These are phyloP conservation scores for Polychytrium aggregatum DNA, from an alignment of 192 early-diverging fungal species.

Conservation along the genomic window DNA sequence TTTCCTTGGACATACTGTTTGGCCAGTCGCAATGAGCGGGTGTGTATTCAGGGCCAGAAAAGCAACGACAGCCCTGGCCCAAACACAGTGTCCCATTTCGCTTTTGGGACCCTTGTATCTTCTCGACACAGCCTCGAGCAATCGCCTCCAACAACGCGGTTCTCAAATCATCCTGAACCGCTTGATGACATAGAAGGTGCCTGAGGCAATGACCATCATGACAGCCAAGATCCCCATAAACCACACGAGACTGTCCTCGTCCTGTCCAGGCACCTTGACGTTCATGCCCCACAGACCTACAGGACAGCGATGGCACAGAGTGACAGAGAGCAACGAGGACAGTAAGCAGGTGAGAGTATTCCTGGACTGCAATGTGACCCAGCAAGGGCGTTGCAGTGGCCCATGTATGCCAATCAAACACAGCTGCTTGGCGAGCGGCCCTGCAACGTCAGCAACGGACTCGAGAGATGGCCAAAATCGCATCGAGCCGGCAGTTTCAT, in stretches of 20 bases:
- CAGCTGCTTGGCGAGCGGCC: no score
- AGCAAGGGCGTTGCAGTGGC: background rate
- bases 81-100: no score
- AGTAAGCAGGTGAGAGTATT: background rate
- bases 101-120: no score
- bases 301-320: background rate
- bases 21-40: no score
- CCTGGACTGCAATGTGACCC: background rate
- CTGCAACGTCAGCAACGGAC: background rate
- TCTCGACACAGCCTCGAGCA: no score
- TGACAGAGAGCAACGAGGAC: background rate
- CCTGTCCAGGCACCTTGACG: slow-evolving; percentile 33
- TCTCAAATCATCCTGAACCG: slow-evolving; percentile 8
- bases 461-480: no score
- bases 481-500: no score
- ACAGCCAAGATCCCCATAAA: slow-evolving; percentile 24
- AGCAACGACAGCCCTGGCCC: no score
- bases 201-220: slow-evolving; percentile 16
- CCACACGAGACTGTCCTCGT: slow-evolving; percentile 26
- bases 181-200: slow-evolving; percentile 6
- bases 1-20: no score
- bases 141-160: no score
- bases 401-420: background rate
- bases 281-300: slow-evolving; percentile 37
- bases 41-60: no score